Conservation (phyloP, 495 filamentous ascomycete species). For the Neurospora hispaniola region DNA sequence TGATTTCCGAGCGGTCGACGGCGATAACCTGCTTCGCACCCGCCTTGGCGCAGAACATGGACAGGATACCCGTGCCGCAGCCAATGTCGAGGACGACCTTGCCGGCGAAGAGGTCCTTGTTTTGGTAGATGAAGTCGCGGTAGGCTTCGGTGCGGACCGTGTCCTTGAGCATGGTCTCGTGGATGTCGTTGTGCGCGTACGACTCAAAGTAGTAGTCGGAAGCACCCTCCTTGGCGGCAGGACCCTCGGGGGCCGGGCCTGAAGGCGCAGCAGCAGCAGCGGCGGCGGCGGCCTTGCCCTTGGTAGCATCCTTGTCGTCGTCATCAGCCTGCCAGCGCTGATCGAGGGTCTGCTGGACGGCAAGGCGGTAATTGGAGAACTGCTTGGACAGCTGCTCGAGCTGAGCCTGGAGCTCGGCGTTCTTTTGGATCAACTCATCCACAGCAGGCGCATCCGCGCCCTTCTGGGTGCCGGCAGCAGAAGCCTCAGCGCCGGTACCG, state of each 20-base stretch:
- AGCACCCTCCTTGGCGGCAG: constrained; percentile 20
- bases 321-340: constrained; percentile 49
- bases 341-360: constrained; percentile 61
- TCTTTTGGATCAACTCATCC: constrained; percentile 40
- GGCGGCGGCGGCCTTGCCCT: constrained; percentile 7
- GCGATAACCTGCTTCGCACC: constrained; percentile 91
- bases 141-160: constrained; percentile 91
- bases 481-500: constrained; percentile 9
- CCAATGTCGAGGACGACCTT: constrained; percentile 97
- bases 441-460: constrained; percentile 17
- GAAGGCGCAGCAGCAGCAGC: constrained; percentile 2
- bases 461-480: not conserved
- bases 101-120: constrained; percentile 92
- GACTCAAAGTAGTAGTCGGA: constrained; percentile 71
- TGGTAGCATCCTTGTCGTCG: constrained; percentile 10
- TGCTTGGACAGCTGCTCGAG: constrained; percentile 52
- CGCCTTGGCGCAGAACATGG: constrained; percentile 90
- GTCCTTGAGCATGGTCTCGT: constrained; percentile 93
- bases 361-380: constrained; percentile 59
- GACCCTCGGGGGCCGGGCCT: constrained; percentile 15
- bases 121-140: constrained; percentile 94
- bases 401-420: constrained; percentile 59
- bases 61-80: constrained; percentile 74
- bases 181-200: constrained; percentile 75
- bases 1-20: constrained; percentile 95